A percentile compares a stretch with the other conserved stretches of the same genome.
phyloP scores from a whole-genome alignment of 768 basidiomycete genomes.

The Hypholoma sublateritium region DNA sequence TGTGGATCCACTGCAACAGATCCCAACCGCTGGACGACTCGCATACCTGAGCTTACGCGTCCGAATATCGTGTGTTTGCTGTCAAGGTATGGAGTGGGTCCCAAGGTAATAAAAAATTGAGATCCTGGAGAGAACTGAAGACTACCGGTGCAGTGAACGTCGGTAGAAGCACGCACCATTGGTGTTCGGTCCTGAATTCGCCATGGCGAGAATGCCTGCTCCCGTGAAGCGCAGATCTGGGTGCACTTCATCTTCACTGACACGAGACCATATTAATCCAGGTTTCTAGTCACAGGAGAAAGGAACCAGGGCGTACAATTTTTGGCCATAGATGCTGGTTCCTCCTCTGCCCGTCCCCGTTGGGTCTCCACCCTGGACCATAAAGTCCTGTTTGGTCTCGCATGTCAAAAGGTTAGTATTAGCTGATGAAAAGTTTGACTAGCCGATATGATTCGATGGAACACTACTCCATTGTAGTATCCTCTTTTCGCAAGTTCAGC shows the following conservation, averaged over 20 bases:
- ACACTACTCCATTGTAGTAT: constrained; percentile 88
- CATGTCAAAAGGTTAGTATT: background rate
- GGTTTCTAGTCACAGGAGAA: background rate
- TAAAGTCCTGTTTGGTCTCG: constrained; percentile 70
- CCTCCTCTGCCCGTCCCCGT: constrained; percentile 94
- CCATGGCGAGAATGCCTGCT: constrained; percentile 95
- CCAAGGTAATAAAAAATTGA: constrained; percentile 90
- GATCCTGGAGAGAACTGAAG: constrained; percentile 55
- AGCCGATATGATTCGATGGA: constrained; percentile 90
- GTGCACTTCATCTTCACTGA: constrained; percentile 86
- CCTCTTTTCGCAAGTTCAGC: constrained; percentile 86
- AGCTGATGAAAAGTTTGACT: constrained; percentile 19
- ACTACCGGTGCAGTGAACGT: constrained; percentile 19
- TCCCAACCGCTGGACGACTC: constrained; percentile 88
- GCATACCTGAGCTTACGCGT: constrained; percentile 87
- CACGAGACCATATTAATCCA: constrained; percentile 4
- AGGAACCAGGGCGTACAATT: constrained; percentile 59
- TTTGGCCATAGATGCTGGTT: constrained; percentile 85
- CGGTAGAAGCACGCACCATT: constrained; percentile 56
- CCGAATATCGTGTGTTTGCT: constrained; percentile 90
- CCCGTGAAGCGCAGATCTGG: constrained; percentile 93
- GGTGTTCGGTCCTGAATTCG: constrained; percentile 94
- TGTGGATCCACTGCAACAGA: constrained; percentile 88
- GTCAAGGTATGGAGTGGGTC: constrained; percentile 82
- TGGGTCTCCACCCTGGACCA: constrained; percentile 96